Evolutionary conservation across 1,284 basidiomycete genomes (phyloP).

Genomic region (Violaceomyces palustris): DNA sequence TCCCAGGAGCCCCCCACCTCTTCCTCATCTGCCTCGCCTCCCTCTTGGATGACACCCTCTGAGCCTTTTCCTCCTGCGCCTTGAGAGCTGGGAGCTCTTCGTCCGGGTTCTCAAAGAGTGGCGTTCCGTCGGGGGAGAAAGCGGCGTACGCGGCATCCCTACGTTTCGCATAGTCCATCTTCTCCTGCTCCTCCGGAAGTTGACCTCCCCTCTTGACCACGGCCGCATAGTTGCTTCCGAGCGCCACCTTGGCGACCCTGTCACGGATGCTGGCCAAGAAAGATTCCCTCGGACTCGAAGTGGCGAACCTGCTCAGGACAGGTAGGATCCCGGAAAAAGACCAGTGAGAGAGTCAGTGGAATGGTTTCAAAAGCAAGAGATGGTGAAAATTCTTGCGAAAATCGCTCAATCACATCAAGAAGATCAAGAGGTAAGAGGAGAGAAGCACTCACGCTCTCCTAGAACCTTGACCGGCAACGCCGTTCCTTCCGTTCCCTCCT

Average conservation of each 20-base stretch:
- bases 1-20: conserved; percentile 41
- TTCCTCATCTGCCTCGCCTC: conserved; percentile 34
- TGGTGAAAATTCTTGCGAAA: no score
- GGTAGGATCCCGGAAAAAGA: not conserved
- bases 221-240: conserved; percentile 15
- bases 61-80: conserved; percentile 14
- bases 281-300: conserved; percentile 6
- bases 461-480: not conserved
- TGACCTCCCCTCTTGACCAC: conserved; percentile 28
- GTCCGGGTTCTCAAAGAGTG: conserved; percentile 38
- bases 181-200: conserved; percentile 32
- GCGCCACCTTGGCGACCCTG: conserved; percentile 17
- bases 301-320: conserved; percentile 9
- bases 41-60: conserved; percentile 21
- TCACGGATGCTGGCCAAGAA: conserved; percentile 16
- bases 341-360: not conserved
- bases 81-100: conserved; percentile 25
- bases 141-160: conserved; percentile 36
- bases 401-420: no score
- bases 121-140: conserved; percentile 37
- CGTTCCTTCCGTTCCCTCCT: not conserved
- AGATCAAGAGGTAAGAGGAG: no score
- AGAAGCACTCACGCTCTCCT: conserved; percentile 7
- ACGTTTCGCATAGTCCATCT: conserved; percentile 22
- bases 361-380: not conserved